Evolutionary conservation across 306 rosid genomes (phyloP), one percentile per base, ranked within the genome.

Genomic region (Lathyrus aphaca): DNA sequence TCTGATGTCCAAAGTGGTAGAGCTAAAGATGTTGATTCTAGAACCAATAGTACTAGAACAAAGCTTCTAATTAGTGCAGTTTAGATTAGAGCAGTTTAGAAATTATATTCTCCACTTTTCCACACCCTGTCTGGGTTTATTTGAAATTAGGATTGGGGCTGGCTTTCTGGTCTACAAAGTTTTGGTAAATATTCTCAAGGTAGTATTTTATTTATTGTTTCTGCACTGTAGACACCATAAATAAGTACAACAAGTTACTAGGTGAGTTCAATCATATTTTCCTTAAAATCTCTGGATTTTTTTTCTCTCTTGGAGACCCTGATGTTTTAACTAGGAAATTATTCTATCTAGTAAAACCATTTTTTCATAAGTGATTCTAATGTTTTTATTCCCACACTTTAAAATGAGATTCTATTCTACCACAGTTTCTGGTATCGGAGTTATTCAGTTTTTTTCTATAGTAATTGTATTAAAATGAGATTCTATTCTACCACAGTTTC

Each of bases 41-140:
- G 84, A 83, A 80, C 84, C 25, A 81, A 69, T 55, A 82, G 83
- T 69, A 74, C 73, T 3, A 84, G 88, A 84, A 77, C 86, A 42
- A 85, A 95, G 89, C 91, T 89, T 76, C 66, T 91, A 81, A 79
- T 85, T 2, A 80, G 83, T 74, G 69, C 86, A 71, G 88, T 84
- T 84, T 89, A 88, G 75, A 69, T 86, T 91, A 87, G 76, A 71
- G 66, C 72, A 58, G 71, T 60, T 69, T 62, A 72, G 77, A 69
- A 71, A 65, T 42, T 37, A 19, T 64, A 74, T 80, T 65, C 73
- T 59, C 71, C 68, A 38, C 55, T 74, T 82, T 71, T 43, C 75
- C 69, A 50, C 37, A 56, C 58, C 78, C 80, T 68, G 63, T 70
- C 73, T 71, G 32, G 69, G 74, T 53, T 69, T 42, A 67, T 71